phyloP scores from a whole-genome alignment of 192 early-diverging fungal species.

The Coemansia sp. region DNA sequence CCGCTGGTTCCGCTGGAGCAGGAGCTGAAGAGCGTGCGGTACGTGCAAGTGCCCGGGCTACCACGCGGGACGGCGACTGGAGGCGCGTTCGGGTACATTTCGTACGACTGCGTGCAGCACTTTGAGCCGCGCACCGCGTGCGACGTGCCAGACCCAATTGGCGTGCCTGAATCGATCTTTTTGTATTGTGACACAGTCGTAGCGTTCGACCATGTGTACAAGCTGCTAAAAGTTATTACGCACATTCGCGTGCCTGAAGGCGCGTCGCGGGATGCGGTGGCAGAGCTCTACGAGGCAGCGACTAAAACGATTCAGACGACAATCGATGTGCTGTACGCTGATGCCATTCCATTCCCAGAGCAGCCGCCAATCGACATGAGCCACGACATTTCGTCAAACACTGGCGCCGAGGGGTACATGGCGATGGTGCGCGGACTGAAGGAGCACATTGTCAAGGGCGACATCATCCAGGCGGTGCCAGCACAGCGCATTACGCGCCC shows the following conservation, averaged over 20 bases:
- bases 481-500: slow-evolving; percentile 84
- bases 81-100: slow-evolving; percentile 96
- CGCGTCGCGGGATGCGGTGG: slow-evolving; percentile 56
- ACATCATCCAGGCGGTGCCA: slow-evolving; percentile 98
- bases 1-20: slow-evolving; percentile 82
- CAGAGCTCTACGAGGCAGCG: slow-evolving; percentile 68
- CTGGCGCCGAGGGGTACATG: slow-evolving; percentile 88
- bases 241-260: slow-evolving; percentile 71
- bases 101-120: slow-evolving; percentile 95
- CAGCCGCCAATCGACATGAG: slow-evolving; percentile 71
- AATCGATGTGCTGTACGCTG: slow-evolving; percentile 66
- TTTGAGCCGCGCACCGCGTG: slow-evolving; percentile 93
- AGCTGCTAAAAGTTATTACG: slow-evolving; percentile 86
- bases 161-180: slow-evolving; percentile 89
- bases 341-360: slow-evolving; percentile 70
- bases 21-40: slow-evolving; percentile 73
- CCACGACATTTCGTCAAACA: slow-evolving; percentile 77
- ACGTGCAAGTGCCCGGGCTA: slow-evolving; percentile 77
- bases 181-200: slow-evolving; percentile 95
- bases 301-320: slow-evolving; percentile 65
- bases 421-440: slow-evolving; percentile 84
- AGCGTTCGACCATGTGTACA: slow-evolving; percentile 92
- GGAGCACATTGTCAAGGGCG: slow-evolving; percentile 88
- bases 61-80: slow-evolving; percentile 63
- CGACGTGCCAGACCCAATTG: slow-evolving; percentile 78